Percentiles rank a stretch among this genome's conserved stretches.
Conservation (phyloP, 805 yeast species). For the Groenewaldozyma salmanticensis region DNA sequence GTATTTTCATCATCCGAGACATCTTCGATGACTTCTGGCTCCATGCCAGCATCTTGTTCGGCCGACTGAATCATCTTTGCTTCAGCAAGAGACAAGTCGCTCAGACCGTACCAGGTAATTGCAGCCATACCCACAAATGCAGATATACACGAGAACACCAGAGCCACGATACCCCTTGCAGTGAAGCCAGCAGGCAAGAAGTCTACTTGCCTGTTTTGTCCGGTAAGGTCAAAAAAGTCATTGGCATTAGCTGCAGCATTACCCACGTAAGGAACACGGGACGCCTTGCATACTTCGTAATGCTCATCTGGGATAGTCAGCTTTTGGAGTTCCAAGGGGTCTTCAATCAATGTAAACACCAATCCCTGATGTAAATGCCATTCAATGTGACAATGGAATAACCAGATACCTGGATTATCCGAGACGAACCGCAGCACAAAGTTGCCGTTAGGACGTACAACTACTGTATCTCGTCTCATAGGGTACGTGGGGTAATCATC, state of each 20-base stretch:
- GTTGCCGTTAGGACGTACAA: constrained; percentile 75
- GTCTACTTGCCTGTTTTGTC: constrained; percentile 59
- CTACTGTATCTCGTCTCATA: constrained; percentile 72
- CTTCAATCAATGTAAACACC: constrained; percentile 71
- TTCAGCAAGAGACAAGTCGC: constrained; percentile 47
- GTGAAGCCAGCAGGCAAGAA: constrained; percentile 82
- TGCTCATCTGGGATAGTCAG: constrained; percentile 49
- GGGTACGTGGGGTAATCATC: constrained; percentile 49
- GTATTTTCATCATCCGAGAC: constrained; percentile 12
- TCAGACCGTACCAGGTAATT: constrained; percentile 66
- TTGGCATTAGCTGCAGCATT: constrained; percentile 83
- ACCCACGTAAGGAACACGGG: constrained; percentile 47
- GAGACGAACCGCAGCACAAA: constrained; percentile 82
- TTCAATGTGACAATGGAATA: constrained; percentile 97
- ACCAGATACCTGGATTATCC: constrained; percentile 96
- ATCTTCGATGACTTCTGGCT: constrained; percentile 32
- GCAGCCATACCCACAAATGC: constrained; percentile 72
- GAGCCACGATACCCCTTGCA: constrained; percentile 85
- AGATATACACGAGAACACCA: constrained; percentile 77
- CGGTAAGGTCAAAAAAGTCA: constrained; percentile 51
- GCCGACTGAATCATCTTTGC: constrained; percentile 46
- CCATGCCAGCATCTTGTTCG: constrained; percentile 32
- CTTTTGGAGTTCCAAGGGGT: constrained; percentile 51
- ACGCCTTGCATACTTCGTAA: constrained; percentile 47
- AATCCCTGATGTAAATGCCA: constrained; percentile 97